phyloP scores from a whole-genome alignment of 108 stramenopile genomes.

The Nitzschia putrida region DNA sequence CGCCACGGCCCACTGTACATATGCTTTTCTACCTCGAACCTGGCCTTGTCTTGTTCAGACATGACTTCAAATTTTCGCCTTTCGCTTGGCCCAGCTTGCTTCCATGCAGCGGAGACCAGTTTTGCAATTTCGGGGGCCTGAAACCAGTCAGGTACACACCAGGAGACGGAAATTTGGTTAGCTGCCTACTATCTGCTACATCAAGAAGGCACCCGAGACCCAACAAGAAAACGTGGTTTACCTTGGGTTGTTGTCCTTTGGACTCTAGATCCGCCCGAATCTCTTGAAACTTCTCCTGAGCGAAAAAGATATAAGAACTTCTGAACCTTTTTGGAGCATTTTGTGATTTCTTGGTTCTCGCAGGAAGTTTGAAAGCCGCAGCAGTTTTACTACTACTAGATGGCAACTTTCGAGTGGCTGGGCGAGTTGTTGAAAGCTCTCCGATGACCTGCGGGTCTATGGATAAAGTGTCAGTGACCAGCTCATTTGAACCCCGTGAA shows the following conservation, averaged over 20 bases:
- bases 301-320: neutral
- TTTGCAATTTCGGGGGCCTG: slow-evolving; percentile 26
- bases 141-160: neutral
- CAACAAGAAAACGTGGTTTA: neutral
- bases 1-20: slow-evolving; percentile 39
- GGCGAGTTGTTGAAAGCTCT: too few species aligned
- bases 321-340: neutral
- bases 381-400: too few species aligned
- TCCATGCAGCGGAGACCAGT: slow-evolving; percentile 38
- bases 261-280: neutral
- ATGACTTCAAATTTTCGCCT: slow-evolving; percentile 25
- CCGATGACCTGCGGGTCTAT: too few species aligned
- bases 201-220: too few species aligned
- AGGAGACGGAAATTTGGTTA: neutral
- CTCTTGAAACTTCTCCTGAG: neutral
- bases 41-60: slow-evolving; percentile 20
- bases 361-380: too few species aligned
- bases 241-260: neutral
- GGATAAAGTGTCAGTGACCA: too few species aligned
- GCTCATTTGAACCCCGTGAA: too few species aligned
- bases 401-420: too few species aligned
- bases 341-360: neutral
- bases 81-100: slow-evolving; percentile 20
- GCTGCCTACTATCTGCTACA: too few species aligned
- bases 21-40: slow-evolving; percentile 28